A percentile compares a stretch with the other conserved stretches of the same genome.
Conservation (phyloP, 2,329 filamentous ascomycete genomes). For the Cercospora sojina region DNA sequence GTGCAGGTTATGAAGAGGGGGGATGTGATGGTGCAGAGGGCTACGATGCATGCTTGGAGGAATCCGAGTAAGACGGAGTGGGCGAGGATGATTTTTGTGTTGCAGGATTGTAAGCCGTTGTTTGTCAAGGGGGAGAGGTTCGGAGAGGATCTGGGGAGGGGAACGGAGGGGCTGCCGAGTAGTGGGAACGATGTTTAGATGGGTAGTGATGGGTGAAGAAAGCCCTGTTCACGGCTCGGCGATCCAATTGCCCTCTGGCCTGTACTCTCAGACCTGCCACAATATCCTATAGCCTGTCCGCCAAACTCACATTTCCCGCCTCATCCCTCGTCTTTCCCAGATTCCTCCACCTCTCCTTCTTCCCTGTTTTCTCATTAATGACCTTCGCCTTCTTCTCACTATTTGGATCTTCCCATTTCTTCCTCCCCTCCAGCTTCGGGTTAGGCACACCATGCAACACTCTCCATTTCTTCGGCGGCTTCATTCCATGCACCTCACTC, state of each 20-base stretch:
- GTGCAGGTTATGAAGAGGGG: constrained; percentile 37
- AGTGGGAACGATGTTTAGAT: constrained; percentile 22
- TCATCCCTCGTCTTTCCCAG: neutral
- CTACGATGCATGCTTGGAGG: constrained; percentile 41
- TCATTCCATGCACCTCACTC: constrained; percentile 51
- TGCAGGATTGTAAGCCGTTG: constrained; percentile 36
- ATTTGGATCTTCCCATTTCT: constrained; percentile 10
- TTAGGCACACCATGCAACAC: constrained; percentile 43
- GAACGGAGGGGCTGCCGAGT: constrained; percentile 22
- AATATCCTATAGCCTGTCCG: neutral
- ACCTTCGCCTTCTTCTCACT: neutral
- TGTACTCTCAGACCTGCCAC: neutral
- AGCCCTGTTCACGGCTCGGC: neutral
- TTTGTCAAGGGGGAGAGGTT: constrained; percentile 33
- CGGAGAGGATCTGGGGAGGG: constrained; percentile 35
- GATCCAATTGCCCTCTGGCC: neutral
- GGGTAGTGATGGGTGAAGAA: neutral
- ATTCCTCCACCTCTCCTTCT: constrained; percentile 12
- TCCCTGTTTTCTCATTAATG: neutral
- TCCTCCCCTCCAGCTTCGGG: constrained; percentile 14
- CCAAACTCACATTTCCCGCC: neutral
- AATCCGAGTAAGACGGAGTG: constrained; percentile 38
- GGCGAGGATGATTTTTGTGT: constrained; percentile 39
- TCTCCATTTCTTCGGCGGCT: constrained; percentile 56
- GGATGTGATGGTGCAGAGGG: constrained; percentile 42